A percentile compares a stretch with the other conserved stretches of the same genome.
These are phyloP conservation scores for Curvularia eragrostidis DNA, from an alignment of 2,329 filamentous ascomycete species.

Conservation along the genomic window DNA sequence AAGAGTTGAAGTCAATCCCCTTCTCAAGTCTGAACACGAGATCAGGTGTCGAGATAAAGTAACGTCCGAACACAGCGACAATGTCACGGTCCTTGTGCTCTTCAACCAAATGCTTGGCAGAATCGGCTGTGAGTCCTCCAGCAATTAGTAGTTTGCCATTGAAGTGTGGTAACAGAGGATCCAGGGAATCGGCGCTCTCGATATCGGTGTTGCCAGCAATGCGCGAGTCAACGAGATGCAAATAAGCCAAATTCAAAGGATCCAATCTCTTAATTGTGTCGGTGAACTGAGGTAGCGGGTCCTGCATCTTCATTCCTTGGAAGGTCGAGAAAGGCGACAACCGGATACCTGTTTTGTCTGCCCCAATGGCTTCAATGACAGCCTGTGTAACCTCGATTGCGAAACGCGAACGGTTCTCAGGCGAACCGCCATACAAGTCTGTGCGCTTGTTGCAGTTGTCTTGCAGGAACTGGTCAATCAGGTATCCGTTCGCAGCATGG, in stretches of 20 bases:
- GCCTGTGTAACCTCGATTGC: constrained; percentile 61
- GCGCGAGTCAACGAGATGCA: constrained; percentile 63
- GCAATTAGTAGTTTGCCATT: constrained; percentile 49
- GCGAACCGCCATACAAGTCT: constrained; percentile 56
- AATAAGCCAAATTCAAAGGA: constrained; percentile 59
- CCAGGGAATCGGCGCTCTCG: constrained; percentile 29
- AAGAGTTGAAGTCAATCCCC: constrained; percentile 53
- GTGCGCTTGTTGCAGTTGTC: constrained; percentile 62
- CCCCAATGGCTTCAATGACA: constrained; percentile 60
- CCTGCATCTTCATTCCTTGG: constrained; percentile 68
- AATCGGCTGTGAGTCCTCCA: constrained; percentile 52
- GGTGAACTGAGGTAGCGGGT: constrained; percentile 69
- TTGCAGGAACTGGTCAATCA: constrained; percentile 71
- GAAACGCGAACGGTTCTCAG: constrained; percentile 62
- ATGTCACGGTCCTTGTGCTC: constrained; percentile 55
- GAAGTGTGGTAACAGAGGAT: constrained; percentile 36
- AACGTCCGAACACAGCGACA: constrained; percentile 57
- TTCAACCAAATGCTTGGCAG: constrained; percentile 47
- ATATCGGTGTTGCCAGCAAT: constrained; percentile 54
- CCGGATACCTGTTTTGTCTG: constrained; percentile 64
- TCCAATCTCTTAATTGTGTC: constrained; percentile 62
- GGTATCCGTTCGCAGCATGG: constrained; percentile 68
- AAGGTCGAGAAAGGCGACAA: constrained; percentile 67
- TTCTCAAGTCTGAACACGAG: constrained; percentile 55
- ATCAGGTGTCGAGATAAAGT: constrained; percentile 60